Percentiles rank a stretch among this genome's conserved stretches.
Evolutionary conservation across 2,329 filamentous ascomycete genomes (phyloP).

Genomic region (Geoglossum cookeanum): DNA sequence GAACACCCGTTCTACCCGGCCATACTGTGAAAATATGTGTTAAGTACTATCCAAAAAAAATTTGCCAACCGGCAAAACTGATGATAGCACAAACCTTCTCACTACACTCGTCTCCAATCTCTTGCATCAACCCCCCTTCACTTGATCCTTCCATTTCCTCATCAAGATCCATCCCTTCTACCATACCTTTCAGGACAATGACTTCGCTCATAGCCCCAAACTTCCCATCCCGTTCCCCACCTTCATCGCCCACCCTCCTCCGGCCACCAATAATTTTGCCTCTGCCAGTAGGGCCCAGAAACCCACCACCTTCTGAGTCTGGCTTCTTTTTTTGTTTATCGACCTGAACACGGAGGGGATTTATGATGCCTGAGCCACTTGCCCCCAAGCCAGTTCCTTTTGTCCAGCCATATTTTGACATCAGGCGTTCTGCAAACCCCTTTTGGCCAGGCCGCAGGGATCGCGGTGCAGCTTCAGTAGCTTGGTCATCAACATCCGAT

Average conservation of each 20-base stretch:
- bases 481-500: slow-evolving; percentile 17
- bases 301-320: slow-evolving; percentile 63
- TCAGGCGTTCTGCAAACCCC: slow-evolving; percentile 70
- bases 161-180: slow-evolving; percentile 65
- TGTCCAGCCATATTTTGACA: slow-evolving; percentile 88
- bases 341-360: slow-evolving; percentile 66
- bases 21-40: slow-evolving; percentile 38
- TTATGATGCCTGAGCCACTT: slow-evolving; percentile 61
- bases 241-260: slow-evolving; percentile 21
- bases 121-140: slow-evolving; percentile 54
- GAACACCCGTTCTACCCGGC: slow-evolving; percentile 60
- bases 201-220: slow-evolving; percentile 65
- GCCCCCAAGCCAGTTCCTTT: slow-evolving; percentile 78
- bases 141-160: slow-evolving; percentile 50
- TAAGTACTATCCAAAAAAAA: neutral
- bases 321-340: slow-evolving; percentile 66
- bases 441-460: slow-evolving; percentile 58
- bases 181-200: slow-evolving; percentile 65
- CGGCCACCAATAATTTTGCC: slow-evolving; percentile 67
- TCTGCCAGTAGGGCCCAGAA: slow-evolving; percentile 46
- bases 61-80: neutral
- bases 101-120: slow-evolving; percentile 86
- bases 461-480: slow-evolving; percentile 22
- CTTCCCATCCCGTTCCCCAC: slow-evolving; percentile 28
- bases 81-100: slow-evolving; percentile 38